Percentiles rank a stretch among this genome's conserved stretches.
phyloP scores from a whole-genome alignment of 2,329 filamentous ascomycete genomes.

The Massarina eburnea region DNA sequence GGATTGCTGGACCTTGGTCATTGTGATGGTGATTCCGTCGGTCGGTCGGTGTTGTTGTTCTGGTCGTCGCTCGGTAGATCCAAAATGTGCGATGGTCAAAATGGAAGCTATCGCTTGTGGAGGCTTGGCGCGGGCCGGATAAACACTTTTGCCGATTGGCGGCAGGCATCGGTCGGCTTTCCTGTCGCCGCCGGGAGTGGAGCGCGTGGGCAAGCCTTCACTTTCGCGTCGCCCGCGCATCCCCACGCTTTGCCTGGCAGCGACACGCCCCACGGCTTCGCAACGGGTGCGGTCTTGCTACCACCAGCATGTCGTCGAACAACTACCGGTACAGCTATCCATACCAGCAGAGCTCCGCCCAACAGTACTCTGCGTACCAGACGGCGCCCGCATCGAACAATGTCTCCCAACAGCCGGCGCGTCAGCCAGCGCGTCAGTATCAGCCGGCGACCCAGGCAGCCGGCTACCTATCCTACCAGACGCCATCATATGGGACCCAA shows the following conservation, averaged over 20 bases:
- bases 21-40: constrained; percentile 52
- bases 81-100: constrained; percentile 12
- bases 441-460: constrained; percentile 24
- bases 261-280: no score
- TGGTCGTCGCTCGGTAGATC: constrained; percentile 15
- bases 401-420: constrained; percentile 11
- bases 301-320: constrained; percentile 29
- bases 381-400: constrained; percentile 27
- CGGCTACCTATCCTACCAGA: constrained; percentile 32
- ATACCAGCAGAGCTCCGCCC: constrained; percentile 32
- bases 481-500: constrained; percentile 22
- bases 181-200: no score
- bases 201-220: no score
- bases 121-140: background rate
- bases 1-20: constrained; percentile 68
- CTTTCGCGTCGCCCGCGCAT: constrained; percentile 8
- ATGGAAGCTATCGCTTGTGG: constrained; percentile 18
- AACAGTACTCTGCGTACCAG: constrained; percentile 30
- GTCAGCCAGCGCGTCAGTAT: constrained; percentile 25
- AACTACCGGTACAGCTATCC: constrained; percentile 30
- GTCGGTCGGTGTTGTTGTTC: constrained; percentile 22
- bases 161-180: background rate
- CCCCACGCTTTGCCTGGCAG: no score
- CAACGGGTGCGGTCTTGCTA: no score
- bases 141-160: background rate